These are phyloP conservation scores for Tolypocladium paradoxum DNA, from an alignment of 2,329 filamentous ascomycete species.

Conservation along the genomic window DNA sequence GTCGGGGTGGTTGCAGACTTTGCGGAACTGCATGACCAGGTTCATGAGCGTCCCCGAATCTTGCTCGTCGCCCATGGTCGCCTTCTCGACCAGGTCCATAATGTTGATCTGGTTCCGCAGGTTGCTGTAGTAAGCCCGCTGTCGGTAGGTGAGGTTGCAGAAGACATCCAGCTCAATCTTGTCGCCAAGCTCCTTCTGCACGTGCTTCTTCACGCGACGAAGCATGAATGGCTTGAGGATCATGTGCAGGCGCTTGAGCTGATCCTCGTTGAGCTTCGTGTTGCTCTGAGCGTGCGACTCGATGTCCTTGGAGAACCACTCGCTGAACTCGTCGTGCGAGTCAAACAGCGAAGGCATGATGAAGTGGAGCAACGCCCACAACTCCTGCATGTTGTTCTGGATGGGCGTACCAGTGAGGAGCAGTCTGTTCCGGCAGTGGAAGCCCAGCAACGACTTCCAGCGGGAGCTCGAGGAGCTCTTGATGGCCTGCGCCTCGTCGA, in stretches of 20 bases:
- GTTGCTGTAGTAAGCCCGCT: conserved; percentile 86
- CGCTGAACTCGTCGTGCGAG: conserved; percentile 84
- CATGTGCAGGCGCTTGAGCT: conserved; percentile 94
- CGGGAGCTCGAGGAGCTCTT: conserved; percentile 94
- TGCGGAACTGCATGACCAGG: conserved; percentile 98
- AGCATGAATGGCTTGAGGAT: conserved; percentile 99
- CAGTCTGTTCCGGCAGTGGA: conserved; percentile 90
- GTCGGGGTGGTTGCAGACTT: conserved; percentile 98
- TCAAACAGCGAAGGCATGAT: conserved; percentile 99
- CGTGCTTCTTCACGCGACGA: conserved; percentile 98
- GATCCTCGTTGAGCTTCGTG: conserved; percentile 98
- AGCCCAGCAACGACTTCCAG: conserved; percentile 90
- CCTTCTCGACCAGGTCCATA: conserved; percentile 97
- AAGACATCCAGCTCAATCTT: conserved; percentile 96
- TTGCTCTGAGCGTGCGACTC: conserved; percentile 98
- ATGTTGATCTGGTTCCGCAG: conserved; percentile 96
- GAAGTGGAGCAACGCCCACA: conserved; percentile 96
- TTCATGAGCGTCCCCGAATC: conserved; percentile 98
- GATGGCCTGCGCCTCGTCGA: conserved; percentile 97
- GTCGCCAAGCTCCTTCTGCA: conserved; percentile 96
- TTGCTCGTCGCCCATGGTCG: conserved; percentile 83
- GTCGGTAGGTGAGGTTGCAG: conserved; percentile 92
- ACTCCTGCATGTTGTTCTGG: conserved; percentile 99
- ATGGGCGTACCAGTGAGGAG: conserved; percentile 94
- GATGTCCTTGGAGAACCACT: conserved; percentile 93